Evolutionary conservation across 192 early-diverging fungal genomes (phyloP).

Genomic region (Bifiguratus adelaidae): DNA sequence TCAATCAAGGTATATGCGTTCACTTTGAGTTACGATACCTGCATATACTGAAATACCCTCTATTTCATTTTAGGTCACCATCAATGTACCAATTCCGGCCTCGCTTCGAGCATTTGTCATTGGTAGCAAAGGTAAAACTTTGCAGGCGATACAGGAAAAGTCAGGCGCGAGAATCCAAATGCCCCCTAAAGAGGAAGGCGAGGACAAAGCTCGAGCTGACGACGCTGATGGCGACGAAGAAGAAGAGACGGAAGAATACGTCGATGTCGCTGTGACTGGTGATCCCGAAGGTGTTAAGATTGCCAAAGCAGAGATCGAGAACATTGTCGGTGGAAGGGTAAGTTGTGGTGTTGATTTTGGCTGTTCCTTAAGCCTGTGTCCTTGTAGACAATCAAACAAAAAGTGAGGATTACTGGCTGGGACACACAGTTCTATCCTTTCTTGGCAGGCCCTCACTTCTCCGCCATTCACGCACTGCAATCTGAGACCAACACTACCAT

Average conservation of each 20-base stretch:
- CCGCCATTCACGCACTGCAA: constrained; percentile 42
- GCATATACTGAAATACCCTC: not conserved
- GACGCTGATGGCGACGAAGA: constrained; percentile 21
- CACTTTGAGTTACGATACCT: not conserved
- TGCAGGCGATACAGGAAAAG: constrained; percentile 61
- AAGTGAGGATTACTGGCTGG: constrained; percentile 50
- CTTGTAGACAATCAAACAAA: constrained; percentile 63
- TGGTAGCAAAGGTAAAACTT: constrained; percentile 70
- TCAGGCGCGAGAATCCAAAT: constrained; percentile 71
- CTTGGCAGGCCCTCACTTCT: constrained; percentile 67
- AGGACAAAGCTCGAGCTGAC: constrained; percentile 18
- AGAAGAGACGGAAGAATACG: constrained; percentile 57
- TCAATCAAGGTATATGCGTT: constrained; percentile 46
- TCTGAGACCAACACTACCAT: constrained; percentile 60
- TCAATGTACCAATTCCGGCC: constrained; percentile 55
- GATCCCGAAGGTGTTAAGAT: constrained; percentile 70
- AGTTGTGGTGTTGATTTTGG: not conserved
- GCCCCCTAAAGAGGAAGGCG: constrained; percentile 36
- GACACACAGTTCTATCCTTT: constrained; percentile 72
- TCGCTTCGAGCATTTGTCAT: constrained; percentile 74
- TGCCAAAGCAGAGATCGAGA: constrained; percentile 79
- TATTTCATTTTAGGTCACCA: constrained; percentile 20
- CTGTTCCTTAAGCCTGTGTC: no score
- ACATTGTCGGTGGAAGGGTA: constrained; percentile 64
- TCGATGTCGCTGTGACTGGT: constrained; percentile 69